phyloP scores from a whole-genome alignment of 768 basidiomycete genomes.

The Coprinopsis cinerea region DNA sequence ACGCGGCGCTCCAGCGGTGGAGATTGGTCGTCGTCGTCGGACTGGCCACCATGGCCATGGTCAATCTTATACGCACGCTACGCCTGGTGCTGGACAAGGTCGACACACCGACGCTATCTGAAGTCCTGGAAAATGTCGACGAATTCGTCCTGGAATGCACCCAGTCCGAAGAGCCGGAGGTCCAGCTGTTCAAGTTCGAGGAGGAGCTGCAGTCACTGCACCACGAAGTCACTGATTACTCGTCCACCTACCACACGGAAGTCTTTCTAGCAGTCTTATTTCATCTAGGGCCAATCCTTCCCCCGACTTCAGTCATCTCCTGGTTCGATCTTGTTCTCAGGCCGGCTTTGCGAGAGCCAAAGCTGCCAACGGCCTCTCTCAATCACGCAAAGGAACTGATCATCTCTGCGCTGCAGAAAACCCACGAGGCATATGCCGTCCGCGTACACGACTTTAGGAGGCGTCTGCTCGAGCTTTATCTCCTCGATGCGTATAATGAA shows the following conservation, averaged over 20 bases:
- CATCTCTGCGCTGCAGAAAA: conserved; percentile 51
- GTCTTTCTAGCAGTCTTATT: conserved; percentile 61
- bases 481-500: conserved; percentile 74
- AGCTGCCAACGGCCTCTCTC: conserved; percentile 50
- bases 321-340: conserved; percentile 83
- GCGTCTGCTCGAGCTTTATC: conserved; percentile 66
- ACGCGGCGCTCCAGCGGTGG: too few relatives aligned
- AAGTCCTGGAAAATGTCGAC: conserved; percentile 46
- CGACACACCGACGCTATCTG: conserved; percentile 44
- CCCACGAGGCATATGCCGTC: conserved; percentile 35
- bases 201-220: conserved; percentile 62
- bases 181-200: conserved; percentile 44
- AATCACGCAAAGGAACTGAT: conserved; percentile 71
- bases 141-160: conserved; percentile 47
- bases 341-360: conserved; percentile 71
- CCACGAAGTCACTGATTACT: conserved; percentile 59
- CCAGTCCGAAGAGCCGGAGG: conserved; percentile 40
- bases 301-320: conserved; percentile 62
- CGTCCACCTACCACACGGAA: conserved; percentile 55
- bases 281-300: conserved; percentile 55
- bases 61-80: conserved; percentile 44
- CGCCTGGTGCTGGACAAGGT: conserved; percentile 51
- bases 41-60: conserved; percentile 24
- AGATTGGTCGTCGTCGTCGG: too few relatives aligned
- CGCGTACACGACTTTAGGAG: conserved; percentile 63